Percentiles rank a stretch among this genome's conserved stretches.
phyloP scores from a whole-genome alignment of 2,329 filamentous ascomycete species.

The Scedosporium aurantiacum region DNA sequence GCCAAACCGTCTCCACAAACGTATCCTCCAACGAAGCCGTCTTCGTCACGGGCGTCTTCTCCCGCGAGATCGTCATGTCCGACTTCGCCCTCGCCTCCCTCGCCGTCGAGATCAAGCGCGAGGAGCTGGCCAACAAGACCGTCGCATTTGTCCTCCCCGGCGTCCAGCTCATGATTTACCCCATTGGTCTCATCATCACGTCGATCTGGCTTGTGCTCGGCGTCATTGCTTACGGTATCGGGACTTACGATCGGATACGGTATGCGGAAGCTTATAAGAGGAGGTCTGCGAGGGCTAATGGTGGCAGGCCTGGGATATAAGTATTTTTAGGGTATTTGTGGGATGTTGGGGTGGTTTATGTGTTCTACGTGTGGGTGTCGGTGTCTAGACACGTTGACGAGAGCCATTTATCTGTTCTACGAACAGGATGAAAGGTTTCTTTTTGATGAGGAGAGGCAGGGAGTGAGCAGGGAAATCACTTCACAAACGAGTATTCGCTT shows the following conservation, averaged over 20 bases:
- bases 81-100: slow-evolving; percentile 35
- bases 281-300: slow-evolving; percentile 2
- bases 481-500: not conserved
- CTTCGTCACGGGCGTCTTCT: slow-evolving; percentile 62
- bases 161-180: slow-evolving; percentile 56
- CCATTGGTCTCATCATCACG: slow-evolving; percentile 57
- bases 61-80: slow-evolving; percentile 42
- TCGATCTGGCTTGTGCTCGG: slow-evolving; percentile 50
- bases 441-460: not conserved
- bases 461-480: not conserved
- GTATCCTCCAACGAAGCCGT: slow-evolving; percentile 60
- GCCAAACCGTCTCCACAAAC: slow-evolving; percentile 45
- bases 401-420: too few relatives aligned
- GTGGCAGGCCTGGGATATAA: not conserved
- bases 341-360: not conserved
- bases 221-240: slow-evolving; percentile 46
- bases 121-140: slow-evolving; percentile 35
- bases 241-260: slow-evolving; percentile 55
- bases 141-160: slow-evolving; percentile 61
- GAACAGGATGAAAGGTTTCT: too few relatives aligned
- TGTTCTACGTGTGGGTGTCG: too few relatives aligned
- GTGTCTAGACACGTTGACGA: not conserved
- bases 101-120: slow-evolving; percentile 36
- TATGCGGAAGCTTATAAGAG: slow-evolving; percentile 54
- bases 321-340: not conserved